These are phyloP conservation scores for Lasiosphaeria hispida DNA, from an alignment of 495 filamentous ascomycete genomes.

Conservation along the genomic window DNA sequence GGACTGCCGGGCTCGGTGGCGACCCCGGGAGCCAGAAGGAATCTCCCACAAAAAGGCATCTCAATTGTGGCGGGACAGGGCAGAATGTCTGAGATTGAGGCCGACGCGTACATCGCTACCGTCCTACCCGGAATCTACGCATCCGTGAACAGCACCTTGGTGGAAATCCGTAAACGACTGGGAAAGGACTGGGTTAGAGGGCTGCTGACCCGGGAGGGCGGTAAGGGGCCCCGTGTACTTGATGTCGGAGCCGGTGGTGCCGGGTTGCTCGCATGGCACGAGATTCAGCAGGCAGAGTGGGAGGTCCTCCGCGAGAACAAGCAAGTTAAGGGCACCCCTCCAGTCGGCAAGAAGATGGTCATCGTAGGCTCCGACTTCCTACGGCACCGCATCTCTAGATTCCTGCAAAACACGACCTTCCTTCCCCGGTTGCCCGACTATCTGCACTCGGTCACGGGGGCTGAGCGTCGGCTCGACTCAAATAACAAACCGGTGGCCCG, in stretches of 20 bases:
- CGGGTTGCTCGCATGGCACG: slow-evolving; percentile 79
- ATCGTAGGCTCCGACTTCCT: slow-evolving; percentile 53
- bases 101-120: slow-evolving; percentile 75
- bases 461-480: slow-evolving; percentile 42
- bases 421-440: slow-evolving; percentile 92
- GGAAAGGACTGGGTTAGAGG: slow-evolving; percentile 74
- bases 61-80: slow-evolving; percentile 66
- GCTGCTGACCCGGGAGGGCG: slow-evolving; percentile 63
- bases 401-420: slow-evolving; percentile 88
- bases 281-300: slow-evolving; percentile 78
- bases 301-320: slow-evolving; percentile 58
- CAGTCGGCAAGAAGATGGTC: slow-evolving; percentile 50
- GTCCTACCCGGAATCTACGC: slow-evolving; percentile 82
- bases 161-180: slow-evolving; percentile 81
- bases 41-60: slow-evolving; percentile 64
- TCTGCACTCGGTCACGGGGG: slow-evolving; percentile 53
- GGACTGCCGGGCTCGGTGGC: slow-evolving; percentile 67
- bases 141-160: slow-evolving; percentile 65
- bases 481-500: slow-evolving; percentile 47
- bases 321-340: slow-evolving; percentile 29
- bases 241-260: slow-evolving; percentile 86
- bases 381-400: slow-evolving; percentile 68
- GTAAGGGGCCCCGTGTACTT: slow-evolving; percentile 67
- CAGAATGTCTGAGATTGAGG: slow-evolving; percentile 79
- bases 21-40: slow-evolving; percentile 34